Evolutionary conservation across 2,329 filamentous ascomycete species (phyloP), one percentile per base, ranked within the genome.

Genomic region (Fusarium humuli): DNA sequence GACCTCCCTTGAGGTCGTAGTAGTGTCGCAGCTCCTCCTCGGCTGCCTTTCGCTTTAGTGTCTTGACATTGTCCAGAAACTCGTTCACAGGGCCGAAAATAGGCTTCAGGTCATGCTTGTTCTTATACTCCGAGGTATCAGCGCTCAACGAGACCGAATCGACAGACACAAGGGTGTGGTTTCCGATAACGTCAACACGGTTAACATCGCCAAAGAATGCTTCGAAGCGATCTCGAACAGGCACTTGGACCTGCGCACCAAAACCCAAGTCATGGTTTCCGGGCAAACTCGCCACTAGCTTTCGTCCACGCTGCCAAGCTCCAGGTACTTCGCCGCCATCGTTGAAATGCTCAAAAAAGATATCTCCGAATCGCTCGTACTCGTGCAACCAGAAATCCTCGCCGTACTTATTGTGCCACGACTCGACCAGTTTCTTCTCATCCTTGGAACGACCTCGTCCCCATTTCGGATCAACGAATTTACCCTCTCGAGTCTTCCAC

Each of bases 261-360:
- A 98, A 97, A 0, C 96, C 96, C 42, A 98, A 80, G 78, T 99
- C 96, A 78, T 99, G 96, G 76, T 99, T 99, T 4, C 96, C 96
- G 0, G 96, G 96, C 61, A 99, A 78, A 76, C 92, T 95, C 20
- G 92, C 89, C 56, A 98, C 91, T 56, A 98, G 83, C 81, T 92
- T 94, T 61, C 92, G 87, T 7, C 92, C 91, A 30, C 88, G 85
- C 70, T 90, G 88, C 61, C 90, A 89, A 2, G 84, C 79, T 0
- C 86, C 83, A 0, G 90, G 83, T 8, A 81, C 81, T 45, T 83
- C 77, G 53, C 89, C 87, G 3, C 84, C 87, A 58, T 87, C 78
- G 41, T 87, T 86, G 87, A 89, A 94, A 32, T 88, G 86, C 16
- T 90, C 84, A 67, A 94, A 88, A 79, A 98, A 99, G 58, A 99